Base-by-base conservation (phyloP, 805 yeast species). In the Ogataea pini region DNA sequence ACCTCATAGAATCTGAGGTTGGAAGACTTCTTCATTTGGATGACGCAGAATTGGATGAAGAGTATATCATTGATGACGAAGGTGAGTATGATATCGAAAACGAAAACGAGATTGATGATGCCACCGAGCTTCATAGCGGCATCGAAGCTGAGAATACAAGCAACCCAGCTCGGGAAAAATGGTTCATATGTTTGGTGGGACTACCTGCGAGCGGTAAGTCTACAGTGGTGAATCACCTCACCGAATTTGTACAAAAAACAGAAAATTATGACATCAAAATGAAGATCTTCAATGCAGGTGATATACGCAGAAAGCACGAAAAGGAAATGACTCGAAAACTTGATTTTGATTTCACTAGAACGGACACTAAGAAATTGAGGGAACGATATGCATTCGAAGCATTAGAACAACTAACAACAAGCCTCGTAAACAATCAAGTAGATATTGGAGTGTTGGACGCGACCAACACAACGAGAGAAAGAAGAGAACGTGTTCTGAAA, bases 301-400 rank as follows among this genome's bases (percentile, higher is more conserved):
- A 78, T 51, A 70, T 77, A 17, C 64, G 83, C 46, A 65, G 83
- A 47, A 62, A 62, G 44, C 60, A 65, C 40, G 69, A 66, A 46
- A 53, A 24, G 52, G 54, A 44, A 24, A 14, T 36, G 17, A 47
- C 50, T 12, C 42, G 40, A 13, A 63, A 57, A 27, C 55, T 62
- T 36, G 65, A 63, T 47, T 65, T 65, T 42, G 51, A 60, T 49
- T 64, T 64, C 36, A 80, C 79, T 37, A 52, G 58, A 27, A 48
- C 46, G 10, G 49, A 49, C 25, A 78, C 86, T 4, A 78, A 78
- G 9, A 72, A 76, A 25, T 71, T 88, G 38, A 78, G 97, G 54
- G 97, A 92, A 59, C 78, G 82, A 61, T 94, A 96, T 95, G 98
- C 98, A 0, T 83, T 89, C 81, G 96, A 91, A 58, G 92, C 98